phyloP scores from a whole-genome alignment of 2,329 filamentous ascomycete genomes.

The Immersiporthe knoxdaviesiana region DNA sequence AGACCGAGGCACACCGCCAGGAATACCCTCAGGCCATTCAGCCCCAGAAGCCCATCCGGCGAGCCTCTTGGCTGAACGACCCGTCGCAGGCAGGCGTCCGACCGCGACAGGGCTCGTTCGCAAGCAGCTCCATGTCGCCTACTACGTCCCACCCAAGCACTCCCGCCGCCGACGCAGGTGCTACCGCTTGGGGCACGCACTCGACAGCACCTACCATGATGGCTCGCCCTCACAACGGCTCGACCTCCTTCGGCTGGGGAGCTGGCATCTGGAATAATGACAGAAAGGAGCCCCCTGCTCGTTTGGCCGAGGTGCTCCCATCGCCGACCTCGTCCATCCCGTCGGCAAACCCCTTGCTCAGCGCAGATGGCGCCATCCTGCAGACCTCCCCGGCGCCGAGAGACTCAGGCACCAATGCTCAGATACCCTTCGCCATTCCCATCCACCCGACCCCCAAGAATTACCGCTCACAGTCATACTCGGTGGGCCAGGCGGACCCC shows the following conservation, averaged over 20 bases:
- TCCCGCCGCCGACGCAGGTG: conserved; percentile 67
- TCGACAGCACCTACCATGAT: conserved; percentile 51
- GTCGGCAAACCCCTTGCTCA: conserved; percentile 52
- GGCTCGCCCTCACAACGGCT: conserved; percentile 50
- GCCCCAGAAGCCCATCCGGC: conserved; percentile 66
- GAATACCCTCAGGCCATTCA: conserved; percentile 54
- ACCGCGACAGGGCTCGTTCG: conserved; percentile 76
- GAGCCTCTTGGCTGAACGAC: conserved; percentile 87
- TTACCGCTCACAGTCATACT: conserved; percentile 95
- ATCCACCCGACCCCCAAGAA: conserved; percentile 90
- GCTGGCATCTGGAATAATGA: conserved; percentile 82
- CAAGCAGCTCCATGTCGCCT: conserved; percentile 75
- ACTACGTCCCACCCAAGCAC: conserved; percentile 81
- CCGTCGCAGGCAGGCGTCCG: conserved; percentile 66
- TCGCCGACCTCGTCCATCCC: conserved; percentile 70
- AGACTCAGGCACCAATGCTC: conserved; percentile 58
- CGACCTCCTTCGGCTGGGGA: conserved; percentile 69
- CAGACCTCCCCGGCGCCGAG: conserved; percentile 57
- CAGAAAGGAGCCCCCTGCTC: conserved; percentile 75
- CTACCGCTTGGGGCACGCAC: conserved; percentile 59
- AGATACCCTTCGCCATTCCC: conserved; percentile 86
- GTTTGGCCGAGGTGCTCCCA: conserved; percentile 73
- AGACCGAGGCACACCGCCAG: conserved; percentile 69
- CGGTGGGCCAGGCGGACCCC: conserved; percentile 84
- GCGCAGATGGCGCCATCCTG: conserved; percentile 47